A percentile compares a stretch with the other conserved stretches of the same genome.
phyloP scores from a whole-genome alignment of 1,284 basidiomycete species.

The Athelia psychrophila region DNA sequence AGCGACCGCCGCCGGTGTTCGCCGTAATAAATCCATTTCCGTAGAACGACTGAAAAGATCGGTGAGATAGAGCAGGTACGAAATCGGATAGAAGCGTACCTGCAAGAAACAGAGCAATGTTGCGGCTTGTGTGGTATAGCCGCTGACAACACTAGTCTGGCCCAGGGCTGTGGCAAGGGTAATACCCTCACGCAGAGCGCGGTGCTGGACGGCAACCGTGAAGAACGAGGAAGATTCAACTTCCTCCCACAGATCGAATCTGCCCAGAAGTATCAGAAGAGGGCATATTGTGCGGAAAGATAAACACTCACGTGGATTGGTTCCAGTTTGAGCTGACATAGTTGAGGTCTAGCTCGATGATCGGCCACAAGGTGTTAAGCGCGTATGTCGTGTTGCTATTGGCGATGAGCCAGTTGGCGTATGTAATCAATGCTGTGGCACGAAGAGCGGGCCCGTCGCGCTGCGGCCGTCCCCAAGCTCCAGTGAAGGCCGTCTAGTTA shows the following conservation, averaged over 20 bases:
- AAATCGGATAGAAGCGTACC: conserved; percentile 16
- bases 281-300: not conserved
- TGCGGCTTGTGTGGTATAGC: conserved; percentile 35
- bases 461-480: conserved; percentile 34
- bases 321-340: conserved; percentile 39
- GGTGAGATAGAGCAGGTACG: not conserved
- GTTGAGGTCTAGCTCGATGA: conserved; percentile 39
- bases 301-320: conserved; percentile 29
- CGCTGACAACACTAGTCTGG: conserved; percentile 26
- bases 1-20: conserved; percentile 39
- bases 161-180: conserved; percentile 33
- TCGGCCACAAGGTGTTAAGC: conserved; percentile 36
- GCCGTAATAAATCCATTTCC: conserved; percentile 38
- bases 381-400: conserved; percentile 37
- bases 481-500: conserved; percentile 41
- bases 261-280: conserved; percentile 7
- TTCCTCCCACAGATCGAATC: conserved; percentile 52
- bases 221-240: conserved; percentile 43
- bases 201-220: conserved; percentile 45
- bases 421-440: conserved; percentile 38
- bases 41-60: conserved; percentile 30
- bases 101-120: conserved; percentile 43
- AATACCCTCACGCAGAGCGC: conserved; percentile 39
- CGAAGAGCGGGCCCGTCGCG: conserved; percentile 48
- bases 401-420: conserved; percentile 38